A percentile compares a stretch with the other conserved stretches of the same genome.
Conservation (phyloP, 2,329 filamentous ascomycete genomes). For the Neonectria punicea region DNA sequence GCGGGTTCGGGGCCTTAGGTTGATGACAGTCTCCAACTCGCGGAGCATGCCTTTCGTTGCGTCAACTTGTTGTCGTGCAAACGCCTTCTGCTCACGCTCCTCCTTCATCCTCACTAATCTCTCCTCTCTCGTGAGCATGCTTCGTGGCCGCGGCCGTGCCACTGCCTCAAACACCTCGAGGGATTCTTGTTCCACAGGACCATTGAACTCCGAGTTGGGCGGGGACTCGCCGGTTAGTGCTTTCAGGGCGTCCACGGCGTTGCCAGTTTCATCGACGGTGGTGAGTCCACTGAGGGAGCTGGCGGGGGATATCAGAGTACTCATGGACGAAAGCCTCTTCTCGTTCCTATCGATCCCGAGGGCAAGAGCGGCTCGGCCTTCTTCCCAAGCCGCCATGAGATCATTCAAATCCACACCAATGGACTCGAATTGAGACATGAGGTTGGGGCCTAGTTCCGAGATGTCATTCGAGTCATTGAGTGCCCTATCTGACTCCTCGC, state of each 20-base stretch:
- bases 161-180: conserved; percentile 93
- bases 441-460: conserved; percentile 78
- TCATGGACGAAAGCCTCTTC: conserved; percentile 73
- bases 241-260: conserved; percentile 72
- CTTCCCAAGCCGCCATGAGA: conserved; percentile 86
- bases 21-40: conserved; percentile 91
- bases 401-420: conserved; percentile 88
- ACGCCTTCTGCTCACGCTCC: conserved; percentile 80
- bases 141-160: conserved; percentile 75
- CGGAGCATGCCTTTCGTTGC: conserved; percentile 90
- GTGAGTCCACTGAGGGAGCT: conserved; percentile 75
- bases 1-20: conserved; percentile 56
- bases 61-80: conserved; percentile 78
- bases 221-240: conserved; percentile 79
- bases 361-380: conserved; percentile 84
- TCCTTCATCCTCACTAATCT: conserved; percentile 88
- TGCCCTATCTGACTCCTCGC: conserved; percentile 86
- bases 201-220: conserved; percentile 62
- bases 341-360: conserved; percentile 85
- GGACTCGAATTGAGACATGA: conserved; percentile 93
- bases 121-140: conserved; percentile 83
- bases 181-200: conserved; percentile 70
- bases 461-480: conserved; percentile 79
- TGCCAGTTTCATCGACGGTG: conserved; percentile 64
- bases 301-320: conserved; percentile 67